Conservation (phyloP, 805 yeast species). For the Saccharomycopsis oosterbeekiorum region DNA sequence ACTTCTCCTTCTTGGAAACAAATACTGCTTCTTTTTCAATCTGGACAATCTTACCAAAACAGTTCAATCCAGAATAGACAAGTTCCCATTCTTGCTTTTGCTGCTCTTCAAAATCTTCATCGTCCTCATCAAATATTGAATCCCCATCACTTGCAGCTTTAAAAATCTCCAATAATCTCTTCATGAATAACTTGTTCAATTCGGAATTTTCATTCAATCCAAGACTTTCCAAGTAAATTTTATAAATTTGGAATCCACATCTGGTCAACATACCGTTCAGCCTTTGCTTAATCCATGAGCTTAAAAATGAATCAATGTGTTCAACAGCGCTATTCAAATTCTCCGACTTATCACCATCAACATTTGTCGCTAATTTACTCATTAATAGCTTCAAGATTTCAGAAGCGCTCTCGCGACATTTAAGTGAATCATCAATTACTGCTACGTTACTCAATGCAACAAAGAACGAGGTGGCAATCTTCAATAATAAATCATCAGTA, state of each 20-base stretch:
- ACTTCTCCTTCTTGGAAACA: constrained; percentile 25
- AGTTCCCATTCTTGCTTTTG: constrained; percentile 62
- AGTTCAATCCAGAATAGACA: constrained; percentile 55
- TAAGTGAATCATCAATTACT: constrained; percentile 65
- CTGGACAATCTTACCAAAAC: constrained; percentile 31
- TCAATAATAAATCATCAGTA: constrained; percentile 45
- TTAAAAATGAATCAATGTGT: constrained; percentile 33
- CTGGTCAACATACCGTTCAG: constrained; percentile 45
- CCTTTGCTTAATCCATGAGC: constrained; percentile 56
- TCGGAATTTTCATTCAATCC: constrained; percentile 31
- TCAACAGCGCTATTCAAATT: constrained; percentile 19
- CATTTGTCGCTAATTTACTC: constrained; percentile 30
- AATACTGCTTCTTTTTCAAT: constrained; percentile 26
- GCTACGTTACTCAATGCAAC: constrained; percentile 71
- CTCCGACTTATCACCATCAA: constrained; percentile 16
- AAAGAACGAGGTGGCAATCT: constrained; percentile 66
- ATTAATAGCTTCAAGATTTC: constrained; percentile 48
- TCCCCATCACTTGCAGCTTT: constrained; percentile 28
- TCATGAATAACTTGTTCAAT: constrained; percentile 33
- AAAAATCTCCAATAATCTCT: constrained; percentile 20
- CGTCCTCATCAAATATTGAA: constrained; percentile 29
- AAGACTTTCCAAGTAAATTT: constrained; percentile 43
- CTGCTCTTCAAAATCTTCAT: constrained; percentile 23
- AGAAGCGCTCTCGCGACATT: constrained; percentile 78
- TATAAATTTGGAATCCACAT: constrained; percentile 68